Conservation (phyloP, 2,329 filamentous ascomycete genomes). For the Fusarium marasasianum region DNA sequence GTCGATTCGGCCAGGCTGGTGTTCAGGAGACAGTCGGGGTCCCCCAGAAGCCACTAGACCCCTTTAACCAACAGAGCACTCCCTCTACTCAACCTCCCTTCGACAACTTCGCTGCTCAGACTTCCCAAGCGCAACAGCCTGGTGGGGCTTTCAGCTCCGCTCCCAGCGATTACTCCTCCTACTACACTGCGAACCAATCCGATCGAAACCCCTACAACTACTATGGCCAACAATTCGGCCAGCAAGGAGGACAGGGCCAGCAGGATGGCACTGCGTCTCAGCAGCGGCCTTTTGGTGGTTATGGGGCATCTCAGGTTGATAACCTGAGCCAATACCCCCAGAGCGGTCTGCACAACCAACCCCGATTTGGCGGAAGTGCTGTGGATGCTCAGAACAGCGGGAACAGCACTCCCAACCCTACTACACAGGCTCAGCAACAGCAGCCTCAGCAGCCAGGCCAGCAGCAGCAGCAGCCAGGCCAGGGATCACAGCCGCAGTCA, state of each 20-base stretch:
- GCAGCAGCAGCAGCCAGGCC: slow-evolving; percentile 55
- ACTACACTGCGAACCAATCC: slow-evolving; percentile 81
- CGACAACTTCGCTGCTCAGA: slow-evolving; percentile 68
- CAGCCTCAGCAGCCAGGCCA: slow-evolving; percentile 59
- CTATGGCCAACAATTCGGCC: slow-evolving; percentile 70
- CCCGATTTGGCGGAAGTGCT: slow-evolving; percentile 65
- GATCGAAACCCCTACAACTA: slow-evolving; percentile 83
- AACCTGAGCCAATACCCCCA: slow-evolving; percentile 77
- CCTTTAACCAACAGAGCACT: slow-evolving; percentile 79
- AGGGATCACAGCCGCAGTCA: slow-evolving; percentile 56
- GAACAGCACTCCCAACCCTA: slow-evolving; percentile 88
- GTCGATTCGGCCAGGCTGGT: slow-evolving; percentile 72
- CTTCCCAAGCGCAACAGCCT: slow-evolving; percentile 68
- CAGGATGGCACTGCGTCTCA: slow-evolving; percentile 77
- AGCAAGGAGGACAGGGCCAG: slow-evolving; percentile 70
- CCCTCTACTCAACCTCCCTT: slow-evolving; percentile 63
- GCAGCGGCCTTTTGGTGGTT: slow-evolving; percentile 81
- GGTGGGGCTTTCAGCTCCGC: slow-evolving; percentile 77
- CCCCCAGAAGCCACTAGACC: slow-evolving; percentile 85
- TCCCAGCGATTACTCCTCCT: slow-evolving; percentile 82
- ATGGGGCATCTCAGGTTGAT: slow-evolving; percentile 72
- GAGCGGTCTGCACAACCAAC: slow-evolving; percentile 68
- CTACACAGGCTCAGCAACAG: slow-evolving; percentile 62
- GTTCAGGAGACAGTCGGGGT: slow-evolving; percentile 67
- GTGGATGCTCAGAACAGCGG: slow-evolving; percentile 84